These are phyloP conservation scores for Arthromyces matolae DNA, from an alignment of 768 basidiomycete species.

Conservation along the genomic window DNA sequence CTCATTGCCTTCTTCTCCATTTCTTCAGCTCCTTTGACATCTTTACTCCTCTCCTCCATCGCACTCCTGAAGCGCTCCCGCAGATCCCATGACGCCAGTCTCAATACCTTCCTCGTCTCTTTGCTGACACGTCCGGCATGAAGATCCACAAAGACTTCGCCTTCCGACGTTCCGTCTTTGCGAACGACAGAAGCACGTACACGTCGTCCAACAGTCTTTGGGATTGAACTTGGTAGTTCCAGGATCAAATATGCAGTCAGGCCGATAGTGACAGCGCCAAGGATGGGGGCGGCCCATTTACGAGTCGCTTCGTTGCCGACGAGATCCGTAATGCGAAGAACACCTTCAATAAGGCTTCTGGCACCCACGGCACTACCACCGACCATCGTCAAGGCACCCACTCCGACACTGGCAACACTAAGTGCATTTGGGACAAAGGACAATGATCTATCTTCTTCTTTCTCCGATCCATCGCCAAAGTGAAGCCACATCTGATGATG, in stretches of 20 bases:
- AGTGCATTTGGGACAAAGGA: slow-evolving; percentile 55
- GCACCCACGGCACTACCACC: slow-evolving; percentile 79
- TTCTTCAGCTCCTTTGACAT: slow-evolving; percentile 76
- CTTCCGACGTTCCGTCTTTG: slow-evolving; percentile 36
- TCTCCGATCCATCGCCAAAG: slow-evolving; percentile 50
- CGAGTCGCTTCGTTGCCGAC: slow-evolving; percentile 76
- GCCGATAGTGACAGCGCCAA: slow-evolving; percentile 75
- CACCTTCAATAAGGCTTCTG: slow-evolving; percentile 72
- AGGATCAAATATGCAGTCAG: slow-evolving; percentile 76
- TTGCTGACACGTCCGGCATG: slow-evolving; percentile 69
- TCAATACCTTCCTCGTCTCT: slow-evolving; percentile 91
- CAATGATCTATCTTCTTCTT: slow-evolving; percentile 26
- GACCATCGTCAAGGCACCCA: slow-evolving; percentile 88
- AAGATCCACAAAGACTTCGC: slow-evolving; percentile 59
- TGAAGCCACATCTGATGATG: slow-evolving; percentile 73
- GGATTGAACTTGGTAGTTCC: slow-evolving; percentile 86
- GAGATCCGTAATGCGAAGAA: slow-evolving; percentile 71
- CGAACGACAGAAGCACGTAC: slow-evolving; percentile 62
- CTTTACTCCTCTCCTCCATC: slow-evolving; percentile 74
- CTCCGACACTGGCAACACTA: slow-evolving; percentile 67
- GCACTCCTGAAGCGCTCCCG: slow-evolving; percentile 75
- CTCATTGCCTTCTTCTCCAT: slow-evolving; percentile 61
- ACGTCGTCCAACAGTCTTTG: slow-evolving; percentile 83
- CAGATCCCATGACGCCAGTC: slow-evolving; percentile 88
- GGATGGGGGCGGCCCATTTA: slow-evolving; percentile 83